Percentiles rank a stretch among this genome's conserved stretches.
Conservation (phyloP, 2,329 filamentous ascomycete species). For the Claviceps maximensis region DNA sequence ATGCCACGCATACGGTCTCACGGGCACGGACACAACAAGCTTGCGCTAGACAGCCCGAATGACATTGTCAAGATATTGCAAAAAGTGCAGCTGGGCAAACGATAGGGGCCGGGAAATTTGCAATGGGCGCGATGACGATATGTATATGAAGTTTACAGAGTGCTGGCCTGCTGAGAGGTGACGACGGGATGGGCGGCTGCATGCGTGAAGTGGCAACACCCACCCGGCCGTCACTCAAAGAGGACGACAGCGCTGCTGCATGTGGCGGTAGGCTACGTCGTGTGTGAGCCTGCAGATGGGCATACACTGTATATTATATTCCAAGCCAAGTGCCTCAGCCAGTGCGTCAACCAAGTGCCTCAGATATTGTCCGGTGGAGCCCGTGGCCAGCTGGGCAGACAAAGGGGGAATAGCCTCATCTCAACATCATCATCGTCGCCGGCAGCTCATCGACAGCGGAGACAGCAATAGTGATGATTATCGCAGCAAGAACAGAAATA, state of each 20-base stretch:
- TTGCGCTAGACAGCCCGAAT: background rate
- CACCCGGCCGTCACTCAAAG: background rate
- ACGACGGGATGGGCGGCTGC: background rate
- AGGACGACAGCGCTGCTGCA: background rate
- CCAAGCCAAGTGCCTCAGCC: too few species aligned
- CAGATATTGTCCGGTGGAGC: too few species aligned
- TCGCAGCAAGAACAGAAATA: background rate
- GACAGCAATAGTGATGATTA: background rate
- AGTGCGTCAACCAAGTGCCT: too few species aligned
- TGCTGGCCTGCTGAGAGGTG: background rate
- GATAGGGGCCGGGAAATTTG: background rate
- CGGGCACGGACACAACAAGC: background rate
- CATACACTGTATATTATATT: background rate
- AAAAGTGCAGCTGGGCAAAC: background rate
- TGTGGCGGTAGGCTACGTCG: background rate
- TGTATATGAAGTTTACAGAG: background rate
- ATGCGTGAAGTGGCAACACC: background rate
- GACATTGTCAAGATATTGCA: background rate
- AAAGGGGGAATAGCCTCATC: background rate
- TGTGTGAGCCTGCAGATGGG: background rate
- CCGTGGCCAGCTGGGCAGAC: background rate
- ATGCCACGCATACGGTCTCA: background rate
- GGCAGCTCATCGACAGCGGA: background rate
- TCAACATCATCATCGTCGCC: background rate
- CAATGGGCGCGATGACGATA: background rate